Base-by-base conservation (phyloP, 1,284 basidiomycete genomes). In the Kalmanozyma brasiliensis region DNA sequence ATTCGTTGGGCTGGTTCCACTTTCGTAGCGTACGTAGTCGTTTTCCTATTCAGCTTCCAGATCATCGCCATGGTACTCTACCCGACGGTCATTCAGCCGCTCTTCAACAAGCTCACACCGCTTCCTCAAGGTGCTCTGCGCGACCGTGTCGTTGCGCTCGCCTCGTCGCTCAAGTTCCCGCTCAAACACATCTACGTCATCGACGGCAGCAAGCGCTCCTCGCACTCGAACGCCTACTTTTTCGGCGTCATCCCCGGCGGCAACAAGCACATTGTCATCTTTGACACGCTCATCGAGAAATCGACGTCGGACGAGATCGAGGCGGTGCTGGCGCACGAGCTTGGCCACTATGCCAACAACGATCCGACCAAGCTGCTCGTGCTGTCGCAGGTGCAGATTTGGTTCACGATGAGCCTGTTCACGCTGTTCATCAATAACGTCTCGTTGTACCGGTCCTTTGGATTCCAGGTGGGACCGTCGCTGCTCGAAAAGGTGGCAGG, bases 81-180 rank as follows among this genome's bases (percentile, higher is more conserved):
- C 36, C 79, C 79, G 0, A 91, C 89, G 19, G 86, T 96, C 79
- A 96, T 98, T 73, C 93, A 95, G 78, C 94, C 95, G 0, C 85
- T 98, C 36, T 97, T 98, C 87, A 98, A 98, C 87, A 97, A 93
- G 83, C 88, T 97, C 32, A 93, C 93, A 1, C 92, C 93, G 1
- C 87, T 98, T 5, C 85, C 73, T 4, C 68, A 80, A 30, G 77
- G 80, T 20, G 62, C 65, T 20, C 58, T 81, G 41, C 73, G 75
- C 16, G 70, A 79, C 20, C 74, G 80, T 8, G 75, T 81, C 17
- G 66, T 73, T 0, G 73, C 76, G 19, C 71, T 81, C 1, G 80
- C 80, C 4, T 47, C 56, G 4, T 62, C 73, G 20, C 89, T 98
- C 78, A 88, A 90, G 57, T 98, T 98, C 87, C 95, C 95, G 0